These are phyloP conservation scores for Rhododendron simsii DNA, from an alignment of 148 eudicot species.

Conservation along the genomic window DNA sequence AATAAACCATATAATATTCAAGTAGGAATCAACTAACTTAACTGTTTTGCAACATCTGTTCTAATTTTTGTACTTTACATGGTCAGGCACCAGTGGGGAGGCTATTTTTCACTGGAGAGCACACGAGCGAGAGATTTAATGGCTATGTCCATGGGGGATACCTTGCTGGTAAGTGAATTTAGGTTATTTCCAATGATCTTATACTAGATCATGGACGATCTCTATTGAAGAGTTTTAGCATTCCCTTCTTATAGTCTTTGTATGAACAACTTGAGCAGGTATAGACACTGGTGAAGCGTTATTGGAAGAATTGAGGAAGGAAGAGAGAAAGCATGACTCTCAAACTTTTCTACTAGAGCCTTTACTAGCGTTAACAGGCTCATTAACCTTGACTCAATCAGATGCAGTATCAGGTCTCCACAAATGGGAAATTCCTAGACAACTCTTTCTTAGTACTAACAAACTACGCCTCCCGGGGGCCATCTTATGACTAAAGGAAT, in stretches of 20 bases:
- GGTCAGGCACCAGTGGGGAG: constrained; percentile 69
- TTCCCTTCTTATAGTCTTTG: constrained; percentile 5
- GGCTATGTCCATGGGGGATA: constrained; percentile 92
- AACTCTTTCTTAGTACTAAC: constrained; percentile 51
- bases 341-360: constrained; percentile 53
- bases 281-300: constrained; percentile 61
- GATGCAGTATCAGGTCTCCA: constrained; percentile 43
- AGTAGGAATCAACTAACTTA: neutral
- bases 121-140: constrained; percentile 78
- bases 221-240: neutral
- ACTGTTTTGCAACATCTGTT: neutral
- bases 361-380: constrained; percentile 43
- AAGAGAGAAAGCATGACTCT: constrained; percentile 22
- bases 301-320: constrained; percentile 57
- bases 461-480: constrained; percentile 56
- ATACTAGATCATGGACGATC: neutral
- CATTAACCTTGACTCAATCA: constrained; percentile 38
- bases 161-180: constrained; percentile 52
- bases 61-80: neutral
- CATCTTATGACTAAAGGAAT: constrained; percentile 67
- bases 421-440: constrained; percentile 57
- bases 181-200: neutral
- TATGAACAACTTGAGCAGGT: constrained; percentile 37
- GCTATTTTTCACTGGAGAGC: constrained; percentile 83
- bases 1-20: neutral